Conservation (phyloP, 2,329 filamentous ascomycete species). For the Fusarium acutatum region DNA sequence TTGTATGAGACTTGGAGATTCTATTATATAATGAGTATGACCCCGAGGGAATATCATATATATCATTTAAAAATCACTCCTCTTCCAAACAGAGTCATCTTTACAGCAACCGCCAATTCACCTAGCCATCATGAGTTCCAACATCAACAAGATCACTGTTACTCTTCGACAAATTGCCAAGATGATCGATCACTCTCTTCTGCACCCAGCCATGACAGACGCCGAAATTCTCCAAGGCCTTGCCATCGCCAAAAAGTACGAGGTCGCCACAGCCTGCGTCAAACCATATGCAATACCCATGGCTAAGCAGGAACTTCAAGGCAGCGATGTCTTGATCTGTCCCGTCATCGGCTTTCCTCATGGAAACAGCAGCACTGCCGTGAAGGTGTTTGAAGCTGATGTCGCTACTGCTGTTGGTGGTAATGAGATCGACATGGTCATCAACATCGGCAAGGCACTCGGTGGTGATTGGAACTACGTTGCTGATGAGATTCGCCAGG, state of each 20-base stretch:
- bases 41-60: rapidly evolving
- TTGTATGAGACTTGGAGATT: rapidly evolving
- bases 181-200: conserved; percentile 68
- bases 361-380: conserved; percentile 62
- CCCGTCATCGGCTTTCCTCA: conserved; percentile 70
- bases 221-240: conserved; percentile 60
- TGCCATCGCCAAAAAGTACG: conserved; percentile 54
- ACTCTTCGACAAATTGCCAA: conserved; percentile 59
- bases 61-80: rapidly evolving
- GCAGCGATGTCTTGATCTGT: conserved; percentile 60
- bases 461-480: conserved; percentile 67
- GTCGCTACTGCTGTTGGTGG: conserved; percentile 59
- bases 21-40: rapidly evolving
- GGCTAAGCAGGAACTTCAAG: conserved; percentile 57
- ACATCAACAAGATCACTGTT: conserved; percentile 44
- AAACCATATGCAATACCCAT: conserved; percentile 65
- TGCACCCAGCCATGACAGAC: conserved; percentile 70
- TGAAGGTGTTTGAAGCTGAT: conserved; percentile 63
- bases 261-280: conserved; percentile 65
- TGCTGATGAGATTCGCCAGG: conserved; percentile 56
- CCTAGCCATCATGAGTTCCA: background rate
- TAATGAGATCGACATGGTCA: conserved; percentile 67
- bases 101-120: rapidly evolving
- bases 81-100: rapidly evolving
- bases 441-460: conserved; percentile 68